phyloP scores from a whole-genome alignment of 768 basidiomycete species.

The Boletus subparvulus region DNA sequence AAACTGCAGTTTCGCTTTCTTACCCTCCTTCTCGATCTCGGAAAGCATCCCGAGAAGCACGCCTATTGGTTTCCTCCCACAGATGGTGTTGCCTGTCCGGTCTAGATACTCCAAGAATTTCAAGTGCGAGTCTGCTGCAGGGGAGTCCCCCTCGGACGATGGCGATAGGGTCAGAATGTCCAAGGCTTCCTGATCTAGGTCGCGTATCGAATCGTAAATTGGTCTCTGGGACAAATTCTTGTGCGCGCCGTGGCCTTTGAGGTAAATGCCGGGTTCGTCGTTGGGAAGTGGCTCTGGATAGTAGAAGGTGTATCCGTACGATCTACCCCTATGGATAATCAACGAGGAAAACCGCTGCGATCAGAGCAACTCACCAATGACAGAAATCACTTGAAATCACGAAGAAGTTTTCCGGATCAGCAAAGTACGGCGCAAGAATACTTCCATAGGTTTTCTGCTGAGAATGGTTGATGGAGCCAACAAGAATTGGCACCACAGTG shows the following conservation, averaged over 20 bases:
- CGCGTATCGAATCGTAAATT: constrained; percentile 80
- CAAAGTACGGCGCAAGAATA: constrained; percentile 79
- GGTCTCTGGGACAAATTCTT: constrained; percentile 48
- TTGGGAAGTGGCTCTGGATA: constrained; percentile 62
- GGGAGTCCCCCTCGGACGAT: constrained; percentile 38
- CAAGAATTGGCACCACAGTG: constrained; percentile 83
- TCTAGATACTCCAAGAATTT: constrained; percentile 67
- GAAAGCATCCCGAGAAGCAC: constrained; percentile 81
- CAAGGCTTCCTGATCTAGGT: constrained; percentile 87
- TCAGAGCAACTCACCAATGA: constrained; percentile 69
- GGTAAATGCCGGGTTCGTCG: constrained; percentile 45
- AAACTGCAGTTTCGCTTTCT: constrained; percentile 58
- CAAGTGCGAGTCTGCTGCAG: constrained; percentile 53
- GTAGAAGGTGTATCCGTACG: constrained; percentile 88
- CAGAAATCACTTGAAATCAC: constrained; percentile 97
- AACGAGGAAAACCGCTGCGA: not conserved
- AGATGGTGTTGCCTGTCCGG: constrained; percentile 91
- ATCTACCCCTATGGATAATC: constrained; percentile 59
- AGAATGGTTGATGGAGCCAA: constrained; percentile 68
- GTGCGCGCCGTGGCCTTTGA: constrained; percentile 46
- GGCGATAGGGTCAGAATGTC: constrained; percentile 60
- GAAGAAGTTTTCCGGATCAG: constrained; percentile 76
- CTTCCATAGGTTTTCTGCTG: constrained; percentile 64
- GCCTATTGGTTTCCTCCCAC: constrained; percentile 94
- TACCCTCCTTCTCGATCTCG: constrained; percentile 46